A percentile compares a stretch with the other conserved stretches of the same genome.
phyloP scores from a whole-genome alignment of 306 rosid genomes.

The Comarum palustre region DNA sequence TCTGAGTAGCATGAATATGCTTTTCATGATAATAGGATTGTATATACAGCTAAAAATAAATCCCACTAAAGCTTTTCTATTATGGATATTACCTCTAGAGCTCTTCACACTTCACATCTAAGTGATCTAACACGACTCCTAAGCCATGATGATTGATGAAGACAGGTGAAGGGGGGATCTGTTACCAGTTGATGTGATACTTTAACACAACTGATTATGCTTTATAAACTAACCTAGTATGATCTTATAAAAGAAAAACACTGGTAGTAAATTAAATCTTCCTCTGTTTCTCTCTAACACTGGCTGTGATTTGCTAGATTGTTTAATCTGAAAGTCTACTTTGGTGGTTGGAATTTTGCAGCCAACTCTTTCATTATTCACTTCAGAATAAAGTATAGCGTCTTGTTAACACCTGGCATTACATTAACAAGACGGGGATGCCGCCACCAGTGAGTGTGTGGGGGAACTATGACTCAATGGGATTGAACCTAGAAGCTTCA shows the following conservation, averaged over 20 bases:
- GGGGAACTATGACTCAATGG: background rate
- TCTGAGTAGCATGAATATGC: background rate
- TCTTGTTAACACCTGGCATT: background rate
- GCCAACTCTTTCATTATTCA: slow-evolving; percentile 4
- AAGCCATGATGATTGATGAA: background rate
- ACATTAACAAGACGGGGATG: background rate
- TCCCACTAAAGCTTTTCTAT: background rate
- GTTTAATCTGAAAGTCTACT: slow-evolving; percentile 4
- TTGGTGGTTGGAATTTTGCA: slow-evolving; percentile 11
- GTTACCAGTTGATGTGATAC: background rate
- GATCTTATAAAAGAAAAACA: background rate
- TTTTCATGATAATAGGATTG: background rate
- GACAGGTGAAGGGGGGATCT: background rate
- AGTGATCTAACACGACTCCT: background rate
- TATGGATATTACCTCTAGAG: background rate
- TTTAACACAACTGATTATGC: background rate
- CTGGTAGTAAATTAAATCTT: background rate
- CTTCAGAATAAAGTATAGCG: background rate
- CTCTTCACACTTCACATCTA: background rate
- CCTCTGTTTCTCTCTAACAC: background rate
- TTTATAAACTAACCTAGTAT: background rate
- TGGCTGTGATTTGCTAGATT: background rate
- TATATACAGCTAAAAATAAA: background rate
- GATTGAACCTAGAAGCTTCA: background rate
- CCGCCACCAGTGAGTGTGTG: background rate